phyloP scores from a whole-genome alignment of 306 rosid genomes.

The Vigna mungo region DNA sequence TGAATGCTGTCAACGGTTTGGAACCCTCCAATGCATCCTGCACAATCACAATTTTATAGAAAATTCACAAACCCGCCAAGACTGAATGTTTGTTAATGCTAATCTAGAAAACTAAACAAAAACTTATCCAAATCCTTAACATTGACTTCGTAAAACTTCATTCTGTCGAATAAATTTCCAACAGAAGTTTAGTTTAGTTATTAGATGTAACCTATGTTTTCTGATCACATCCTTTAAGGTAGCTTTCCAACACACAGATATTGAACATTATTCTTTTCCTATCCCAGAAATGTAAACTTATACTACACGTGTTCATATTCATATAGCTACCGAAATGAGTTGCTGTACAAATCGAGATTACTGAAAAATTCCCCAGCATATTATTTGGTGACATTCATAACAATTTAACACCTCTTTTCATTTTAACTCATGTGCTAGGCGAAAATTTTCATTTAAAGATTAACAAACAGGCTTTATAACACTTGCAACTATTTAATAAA shows the following conservation, averaged over 20 bases:
- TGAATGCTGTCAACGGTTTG: slow-evolving; percentile 64
- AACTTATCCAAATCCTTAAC: not conserved
- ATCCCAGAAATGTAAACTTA: not conserved
- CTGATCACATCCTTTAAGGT: no score
- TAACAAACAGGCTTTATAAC: slow-evolving; percentile 28
- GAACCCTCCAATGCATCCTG: slow-evolving; percentile 78
- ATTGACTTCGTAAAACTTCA: not conserved
- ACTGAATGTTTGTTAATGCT: slow-evolving; percentile 23
- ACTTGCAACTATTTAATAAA: slow-evolving; percentile 28
- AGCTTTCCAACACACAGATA: not conserved
- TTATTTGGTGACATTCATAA: not conserved
- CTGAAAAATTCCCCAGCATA: not conserved
- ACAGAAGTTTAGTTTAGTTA: not conserved
- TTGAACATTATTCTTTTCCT: not conserved
- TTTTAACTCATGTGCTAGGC: slow-evolving; percentile 11
- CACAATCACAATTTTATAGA: slow-evolving; percentile 31
- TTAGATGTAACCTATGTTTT: not conserved
- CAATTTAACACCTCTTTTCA: slow-evolving; percentile 21
- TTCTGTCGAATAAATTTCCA: not conserved
- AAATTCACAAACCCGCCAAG: slow-evolving; percentile 8
- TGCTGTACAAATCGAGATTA: not conserved
- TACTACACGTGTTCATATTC: not conserved
- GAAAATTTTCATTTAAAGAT: slow-evolving; percentile 24
- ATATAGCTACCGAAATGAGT: not conserved
- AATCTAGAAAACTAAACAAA: not conserved